phyloP scores from a whole-genome alignment of 495 filamentous ascomycete genomes.

The Xylaria cubensis region DNA sequence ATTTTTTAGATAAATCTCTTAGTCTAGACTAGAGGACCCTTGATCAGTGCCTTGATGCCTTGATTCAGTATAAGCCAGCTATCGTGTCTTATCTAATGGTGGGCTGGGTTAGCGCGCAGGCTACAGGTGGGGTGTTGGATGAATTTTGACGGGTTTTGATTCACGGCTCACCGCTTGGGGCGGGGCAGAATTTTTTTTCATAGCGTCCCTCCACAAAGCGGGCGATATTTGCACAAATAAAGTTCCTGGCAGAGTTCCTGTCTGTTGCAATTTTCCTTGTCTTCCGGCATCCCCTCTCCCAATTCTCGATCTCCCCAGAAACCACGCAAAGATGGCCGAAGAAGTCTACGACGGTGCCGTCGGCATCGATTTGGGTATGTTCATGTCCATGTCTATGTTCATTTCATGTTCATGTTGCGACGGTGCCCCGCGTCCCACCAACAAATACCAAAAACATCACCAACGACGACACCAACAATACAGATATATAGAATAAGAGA shows the following conservation, averaged over 20 bases:
- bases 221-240: slow-evolving; percentile 32
- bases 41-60: slow-evolving; percentile 3
- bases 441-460: neutral
- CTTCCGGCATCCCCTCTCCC: slow-evolving; percentile 31
- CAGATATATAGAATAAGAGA: too few species aligned
- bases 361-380: slow-evolving; percentile 97
- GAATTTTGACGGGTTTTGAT: slow-evolving; percentile 10
- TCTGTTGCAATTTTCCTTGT: slow-evolving; percentile 27
- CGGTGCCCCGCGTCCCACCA: slow-evolving; percentile 9
- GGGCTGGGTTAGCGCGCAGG: slow-evolving; percentile 1
- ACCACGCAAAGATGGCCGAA: slow-evolving; percentile 73
- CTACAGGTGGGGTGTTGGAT: slow-evolving; percentile 22
- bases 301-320: slow-evolving; percentile 32
- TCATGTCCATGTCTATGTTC: neutral
- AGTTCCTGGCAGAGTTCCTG: slow-evolving; percentile 26
- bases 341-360: slow-evolving; percentile 99
- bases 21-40: slow-evolving; percentile 1
- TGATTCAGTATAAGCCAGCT: slow-evolving; percentile 15
- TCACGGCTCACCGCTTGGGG: slow-evolving; percentile 30
- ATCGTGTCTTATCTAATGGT: slow-evolving; percentile 20
- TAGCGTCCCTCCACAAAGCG: slow-evolving; percentile 26
- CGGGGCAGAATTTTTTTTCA: slow-evolving; percentile 34
- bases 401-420: slow-evolving; percentile 10
- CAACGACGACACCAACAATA: too few species aligned
- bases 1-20: too few species aligned